Percentiles rank a stretch among this genome's conserved stretches.
These are phyloP conservation scores for Fusarium fujikuroi DNA, from an alignment of 2,329 filamentous ascomycete genomes.

Conservation along the genomic window DNA sequence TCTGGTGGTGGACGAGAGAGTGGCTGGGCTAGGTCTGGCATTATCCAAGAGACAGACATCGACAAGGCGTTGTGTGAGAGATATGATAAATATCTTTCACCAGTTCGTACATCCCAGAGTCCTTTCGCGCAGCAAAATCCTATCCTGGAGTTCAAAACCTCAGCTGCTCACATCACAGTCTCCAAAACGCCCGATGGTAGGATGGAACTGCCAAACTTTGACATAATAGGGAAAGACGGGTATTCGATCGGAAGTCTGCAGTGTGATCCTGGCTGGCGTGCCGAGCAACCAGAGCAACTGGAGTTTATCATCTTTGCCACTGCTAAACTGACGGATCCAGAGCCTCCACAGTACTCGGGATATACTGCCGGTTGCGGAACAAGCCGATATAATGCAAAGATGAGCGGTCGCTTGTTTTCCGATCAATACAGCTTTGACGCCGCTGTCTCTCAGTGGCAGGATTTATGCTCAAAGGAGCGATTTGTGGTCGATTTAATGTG, in stretches of 20 bases:
- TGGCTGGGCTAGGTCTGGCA: not conserved
- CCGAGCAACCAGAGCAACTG: fast-evolving
- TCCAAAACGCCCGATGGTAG: fast-evolving
- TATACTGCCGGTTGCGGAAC: not conserved
- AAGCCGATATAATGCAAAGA: not conserved
- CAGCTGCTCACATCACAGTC: not conserved
- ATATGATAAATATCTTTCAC: not conserved
- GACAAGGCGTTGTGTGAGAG: not conserved
- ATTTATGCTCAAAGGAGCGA: fast-evolving
- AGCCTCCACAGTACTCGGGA: not conserved
- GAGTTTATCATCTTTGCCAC: not conserved
- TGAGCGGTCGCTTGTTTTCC: not conserved
- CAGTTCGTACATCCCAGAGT: not conserved
- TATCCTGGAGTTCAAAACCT: not conserved
- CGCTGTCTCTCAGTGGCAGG: not conserved
- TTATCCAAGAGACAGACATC: not conserved
- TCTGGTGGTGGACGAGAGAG: not conserved
- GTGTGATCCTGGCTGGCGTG: not conserved
- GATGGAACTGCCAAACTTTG: not conserved
- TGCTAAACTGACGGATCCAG: not conserved
- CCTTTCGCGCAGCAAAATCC: fast-evolving
- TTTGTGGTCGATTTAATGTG: not conserved
- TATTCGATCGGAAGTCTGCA: not conserved
- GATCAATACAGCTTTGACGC: not conserved
- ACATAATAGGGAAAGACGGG: fast-evolving